Base-by-base conservation (phyloP, 495 filamentous ascomycete genomes). In the Xylaria sp. region DNA sequence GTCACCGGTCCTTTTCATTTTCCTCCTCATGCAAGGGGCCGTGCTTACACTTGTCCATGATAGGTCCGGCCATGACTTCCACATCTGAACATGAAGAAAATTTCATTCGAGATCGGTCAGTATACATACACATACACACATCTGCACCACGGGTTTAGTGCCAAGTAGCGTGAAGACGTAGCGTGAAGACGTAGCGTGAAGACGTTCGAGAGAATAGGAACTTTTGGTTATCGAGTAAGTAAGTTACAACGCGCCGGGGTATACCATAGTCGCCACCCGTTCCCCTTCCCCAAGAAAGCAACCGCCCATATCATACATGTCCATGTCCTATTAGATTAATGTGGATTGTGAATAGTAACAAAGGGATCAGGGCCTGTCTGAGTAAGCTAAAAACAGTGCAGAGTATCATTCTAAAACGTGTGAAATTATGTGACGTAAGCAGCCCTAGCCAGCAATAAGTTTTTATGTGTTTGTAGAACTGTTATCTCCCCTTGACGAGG, bases 221-320 rank as follows among this genome's bases (percentile, higher is more conserved):
- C 35, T 19, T 63, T 31, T 24, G 37, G 4, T 33, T 24, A n/a
- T n/a, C n/a, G n/a, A n/a, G n/a, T 44, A 0, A 63, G n/a, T 8
- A 37, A 48, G 21, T 40, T 29, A 46, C 37, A 57, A 50, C 8
- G 19, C 50, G 48, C 50, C 50, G 44, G 65, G 65, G 65, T 67
- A 67, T 67, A 55, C 44, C 44, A 48, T 41, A 55, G 19, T 41
- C 26, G 48, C 50, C 50, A 37, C 19, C 62, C 44, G 9, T 37
- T 37, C 44, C 37, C 21, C 61, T n/a, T 17, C 14, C 40, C 53
- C 21, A 19, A 19, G 29, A 58, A 35, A 19, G 29, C 9, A 58
- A n/a, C 29, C 37, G 35, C 40, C 37, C 59, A 19, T 63, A 63
- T 19, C 41, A 46, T 44, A 40, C 59, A 41, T 29, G n/a, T 19